A percentile compares a stretch with the other conserved stretches of the same genome.
Conservation (phyloP, 345 rosid species). For the Passiflora organensis region DNA sequence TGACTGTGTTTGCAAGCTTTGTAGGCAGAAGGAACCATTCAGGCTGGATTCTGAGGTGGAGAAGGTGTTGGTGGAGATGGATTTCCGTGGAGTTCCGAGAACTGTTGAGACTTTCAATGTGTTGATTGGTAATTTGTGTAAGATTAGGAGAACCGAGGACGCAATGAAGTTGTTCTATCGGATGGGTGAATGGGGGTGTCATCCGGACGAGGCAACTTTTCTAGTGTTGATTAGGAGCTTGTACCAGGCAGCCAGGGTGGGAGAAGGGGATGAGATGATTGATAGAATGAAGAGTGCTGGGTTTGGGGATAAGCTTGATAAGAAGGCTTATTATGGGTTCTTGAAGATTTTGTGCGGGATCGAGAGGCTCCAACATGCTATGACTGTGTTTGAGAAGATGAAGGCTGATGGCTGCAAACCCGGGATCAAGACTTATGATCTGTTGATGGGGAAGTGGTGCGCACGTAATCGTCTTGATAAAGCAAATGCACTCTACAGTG, state of each 20-base stretch:
- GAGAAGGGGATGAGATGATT: conserved; percentile 92
- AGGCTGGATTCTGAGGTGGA: conserved; percentile 60
- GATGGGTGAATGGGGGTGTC: conserved; percentile 90
- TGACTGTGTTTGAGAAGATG: conserved; percentile 77
- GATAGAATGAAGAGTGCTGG: conserved; percentile 84
- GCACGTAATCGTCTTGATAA: conserved; percentile 61
- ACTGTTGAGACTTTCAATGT: conserved; percentile 81
- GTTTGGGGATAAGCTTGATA: conserved; percentile 46
- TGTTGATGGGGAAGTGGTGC: conserved; percentile 76
- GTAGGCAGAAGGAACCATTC: conserved; percentile 78
- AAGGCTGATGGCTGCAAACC: conserved; percentile 70
- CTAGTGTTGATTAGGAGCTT: conserved; percentile 68
- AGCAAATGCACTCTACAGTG: conserved; percentile 67
- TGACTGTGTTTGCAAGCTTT: conserved; percentile 86
- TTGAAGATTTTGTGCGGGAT: conserved; percentile 81
- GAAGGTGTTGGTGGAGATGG: conserved; percentile 83
- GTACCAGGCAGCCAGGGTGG: conserved; percentile 82
- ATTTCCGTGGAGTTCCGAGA: conserved; percentile 75
- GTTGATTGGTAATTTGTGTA: conserved; percentile 66
- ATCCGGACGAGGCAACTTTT: conserved; percentile 54
- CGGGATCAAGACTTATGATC: conserved; percentile 68
- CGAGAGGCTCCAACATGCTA: conserved; percentile 92
- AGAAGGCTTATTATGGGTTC: conserved; percentile 63
- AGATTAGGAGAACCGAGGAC: conserved; percentile 72
- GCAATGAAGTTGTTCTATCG: conserved; percentile 63